Conservation (phyloP, 805 yeast species). For the Saccharomycopsis vini region DNA sequence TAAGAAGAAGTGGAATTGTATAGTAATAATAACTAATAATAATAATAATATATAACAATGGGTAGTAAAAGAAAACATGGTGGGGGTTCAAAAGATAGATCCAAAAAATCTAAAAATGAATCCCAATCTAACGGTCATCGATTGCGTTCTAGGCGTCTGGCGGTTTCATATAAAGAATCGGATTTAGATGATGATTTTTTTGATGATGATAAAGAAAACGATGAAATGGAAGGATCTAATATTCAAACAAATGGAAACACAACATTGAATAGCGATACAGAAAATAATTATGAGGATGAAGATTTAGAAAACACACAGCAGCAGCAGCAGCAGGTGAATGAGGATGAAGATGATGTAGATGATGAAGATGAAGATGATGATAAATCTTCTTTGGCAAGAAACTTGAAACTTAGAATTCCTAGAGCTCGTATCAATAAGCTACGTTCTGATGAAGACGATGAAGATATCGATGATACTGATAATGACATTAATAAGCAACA, state of each 20-base stretch:
- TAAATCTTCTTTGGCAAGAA: no score
- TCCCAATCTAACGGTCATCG: not conserved
- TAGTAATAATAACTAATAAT: no score
- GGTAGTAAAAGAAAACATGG: not conserved
- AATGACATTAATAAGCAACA: no score
- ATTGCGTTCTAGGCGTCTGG: not conserved
- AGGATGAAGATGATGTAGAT: not conserved
- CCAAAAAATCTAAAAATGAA: not conserved
- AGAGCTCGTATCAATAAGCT: no score
- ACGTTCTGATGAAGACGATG: no score
- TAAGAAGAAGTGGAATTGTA: no score
- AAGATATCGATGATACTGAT: slow-evolving; percentile 15
- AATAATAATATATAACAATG: no score
- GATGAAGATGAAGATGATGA: slow-evolving; percentile 9
- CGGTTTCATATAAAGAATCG: not conserved
- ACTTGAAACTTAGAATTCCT: not conserved
- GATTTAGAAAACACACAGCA: slow-evolving; percentile 3
- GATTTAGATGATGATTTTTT: not conserved
- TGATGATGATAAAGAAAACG: not conserved
- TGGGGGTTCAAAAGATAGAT: not conserved
- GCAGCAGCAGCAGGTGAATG: no score
- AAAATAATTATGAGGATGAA: slow-evolving; percentile 9
- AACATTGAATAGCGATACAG: no score
- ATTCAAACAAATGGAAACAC: no score
- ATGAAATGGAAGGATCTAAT: not conserved